Conservation (phyloP, 2,329 filamentous ascomycete species). For the Pyrenophora teres region DNA sequence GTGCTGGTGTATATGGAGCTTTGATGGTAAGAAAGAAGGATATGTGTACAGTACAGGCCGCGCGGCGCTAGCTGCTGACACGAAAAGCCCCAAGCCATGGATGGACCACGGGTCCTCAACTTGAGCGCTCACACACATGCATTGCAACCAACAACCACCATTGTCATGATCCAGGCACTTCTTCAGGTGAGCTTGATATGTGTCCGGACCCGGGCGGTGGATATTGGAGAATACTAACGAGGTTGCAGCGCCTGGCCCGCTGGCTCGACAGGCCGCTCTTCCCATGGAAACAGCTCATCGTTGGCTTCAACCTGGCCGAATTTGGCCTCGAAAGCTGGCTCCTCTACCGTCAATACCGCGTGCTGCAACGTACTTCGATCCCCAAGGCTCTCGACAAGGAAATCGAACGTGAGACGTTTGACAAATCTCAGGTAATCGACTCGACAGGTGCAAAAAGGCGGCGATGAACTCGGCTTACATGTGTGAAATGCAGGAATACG, state of each 20-base stretch:
- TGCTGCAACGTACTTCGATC: conserved; percentile 77
- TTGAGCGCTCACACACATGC: conserved; percentile 16
- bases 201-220: background rate
- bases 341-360: conserved; percentile 84
- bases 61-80: no score
- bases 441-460: background rate
- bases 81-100: no score
- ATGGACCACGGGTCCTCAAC: conserved; percentile 23
- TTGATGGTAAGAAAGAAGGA: no score
- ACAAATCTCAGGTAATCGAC: conserved; percentile 74
- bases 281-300: conserved; percentile 95
- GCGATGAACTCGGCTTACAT: conserved; percentile 21
- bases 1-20: no score
- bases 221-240: conserved; percentile 15
- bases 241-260: conserved; percentile 68
- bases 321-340: conserved; percentile 90
- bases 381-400: conserved; percentile 88
- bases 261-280: conserved; percentile 90
- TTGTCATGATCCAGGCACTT: conserved; percentile 46
- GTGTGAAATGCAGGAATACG: conserved; percentile 66
- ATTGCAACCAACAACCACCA: conserved; percentile 11
- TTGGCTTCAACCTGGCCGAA: conserved; percentile 91
- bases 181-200: conserved; percentile 31
- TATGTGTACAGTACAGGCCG: no score
- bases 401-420: conserved; percentile 86